These are phyloP conservation scores for Trebouxia sp. DNA, from an alignment of 139 green algal species.

Conservation along the genomic window DNA sequence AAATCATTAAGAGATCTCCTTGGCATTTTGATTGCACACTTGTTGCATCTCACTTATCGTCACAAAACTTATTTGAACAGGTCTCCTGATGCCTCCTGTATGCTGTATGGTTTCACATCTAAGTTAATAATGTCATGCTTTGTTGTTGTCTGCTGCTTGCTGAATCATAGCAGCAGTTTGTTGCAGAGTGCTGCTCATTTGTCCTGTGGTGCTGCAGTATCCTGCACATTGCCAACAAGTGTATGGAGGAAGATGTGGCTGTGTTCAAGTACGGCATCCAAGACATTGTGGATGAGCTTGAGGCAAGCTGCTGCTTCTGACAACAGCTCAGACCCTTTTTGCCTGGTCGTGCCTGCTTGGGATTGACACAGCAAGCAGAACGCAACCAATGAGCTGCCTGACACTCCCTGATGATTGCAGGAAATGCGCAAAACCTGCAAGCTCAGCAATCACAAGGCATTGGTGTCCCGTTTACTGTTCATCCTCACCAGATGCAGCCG, in stretches of 20 bases:
- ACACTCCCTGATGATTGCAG: constrained; percentile 31
- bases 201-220: constrained; percentile 28
- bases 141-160: too few species aligned
- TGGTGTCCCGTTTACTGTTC: constrained; percentile 75
- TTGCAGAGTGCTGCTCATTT: background rate
- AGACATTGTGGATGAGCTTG: constrained; percentile 66
- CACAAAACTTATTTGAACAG: too few species aligned
- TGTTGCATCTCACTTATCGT: too few species aligned
- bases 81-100: too few species aligned
- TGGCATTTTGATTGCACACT: too few species aligned
- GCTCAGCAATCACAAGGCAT: constrained; percentile 23
- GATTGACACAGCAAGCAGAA: background rate
- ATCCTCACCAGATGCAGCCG: constrained; percentile 75
- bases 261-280: constrained; percentile 66
- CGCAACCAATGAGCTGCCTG: too few species aligned
- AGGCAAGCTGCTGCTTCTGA: constrained; percentile 45
- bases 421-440: constrained; percentile 48
- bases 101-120: too few species aligned
- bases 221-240: constrained; percentile 57
- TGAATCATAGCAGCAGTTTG: too few species aligned
- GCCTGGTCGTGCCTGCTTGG: background rate
- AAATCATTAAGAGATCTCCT: too few species aligned
- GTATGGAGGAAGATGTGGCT: constrained; percentile 57
- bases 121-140: too few species aligned
- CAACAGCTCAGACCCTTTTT: background rate